Base-by-base conservation (phyloP, 768 basidiomycete species). In the Lyophyllum atratum region DNA sequence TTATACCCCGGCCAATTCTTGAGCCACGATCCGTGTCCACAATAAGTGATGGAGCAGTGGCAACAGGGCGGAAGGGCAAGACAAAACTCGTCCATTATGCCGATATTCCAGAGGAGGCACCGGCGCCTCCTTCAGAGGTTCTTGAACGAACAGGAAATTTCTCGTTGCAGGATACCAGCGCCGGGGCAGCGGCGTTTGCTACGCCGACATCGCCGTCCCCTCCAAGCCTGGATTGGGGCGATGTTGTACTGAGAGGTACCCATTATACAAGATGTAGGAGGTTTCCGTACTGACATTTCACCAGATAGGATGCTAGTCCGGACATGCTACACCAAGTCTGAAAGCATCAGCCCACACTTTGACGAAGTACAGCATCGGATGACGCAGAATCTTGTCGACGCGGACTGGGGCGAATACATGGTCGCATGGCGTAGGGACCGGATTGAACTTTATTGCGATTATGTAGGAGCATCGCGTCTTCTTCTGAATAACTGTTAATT, bases 261-360 rank as follows among this genome's bases (percentile, higher is more conserved):
- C 39, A 56, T 71, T 55, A 69, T 59, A 39, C 61, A 63, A 67
- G 46, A 17, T 31, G 9, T 26, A 12, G 45, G 44, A 47, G 31
- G 19, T 26, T 51, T 28, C n/a, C 7, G 46, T n/a, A 31, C 45
- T 43, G 37, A 51, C 25, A 25, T 26, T 2, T 31, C 10, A 39
- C 29, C 52, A 96, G 95, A 96, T 72, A 82, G 95, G 59, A 95
- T 97, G 93, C 80, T 95, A 6, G 87, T 97, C 26, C 79, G 88
- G 55, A 80, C 90, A 1, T 85, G 82, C 43, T 85, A 89, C 69
- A 85, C 85, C 12, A 81, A 81, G 56, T 74, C 74, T 1, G 83
- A 84, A 56, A 70, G 71, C 19, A 59, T 89, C 5, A 72, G 78
- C 11, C 61, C 69, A 6, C 64, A 73, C 33, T 92, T 90, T 58